phyloP scores from a whole-genome alignment of 2,329 filamentous ascomycete species.

The Periconia digitata region DNA sequence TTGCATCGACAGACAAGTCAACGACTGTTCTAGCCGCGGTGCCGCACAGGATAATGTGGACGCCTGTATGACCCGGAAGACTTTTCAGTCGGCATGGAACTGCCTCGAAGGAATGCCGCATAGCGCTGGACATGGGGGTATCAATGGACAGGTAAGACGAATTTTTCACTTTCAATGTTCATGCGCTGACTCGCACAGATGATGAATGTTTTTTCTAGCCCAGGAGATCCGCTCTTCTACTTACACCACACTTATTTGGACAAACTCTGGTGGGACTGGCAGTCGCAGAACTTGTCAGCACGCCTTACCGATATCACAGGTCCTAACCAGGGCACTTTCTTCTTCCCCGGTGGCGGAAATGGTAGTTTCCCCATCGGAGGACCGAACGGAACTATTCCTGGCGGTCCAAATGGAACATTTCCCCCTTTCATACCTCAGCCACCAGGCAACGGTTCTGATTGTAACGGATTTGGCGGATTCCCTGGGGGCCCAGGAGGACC shows the following conservation, averaged over 20 bases:
- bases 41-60: slow-evolving; percentile 8
- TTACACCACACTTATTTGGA: slow-evolving; percentile 25
- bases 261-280: slow-evolving; percentile 26
- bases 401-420: background rate
- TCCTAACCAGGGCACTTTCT: background rate
- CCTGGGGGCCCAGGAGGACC: background rate
- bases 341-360: slow-evolving; percentile 1
- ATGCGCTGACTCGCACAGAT: slow-evolving; percentile 14
- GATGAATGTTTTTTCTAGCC: slow-evolving; percentile 15
- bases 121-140: slow-evolving; percentile 17
- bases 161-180: background rate
- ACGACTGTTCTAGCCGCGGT: slow-evolving; percentile 6
- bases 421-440: background rate
- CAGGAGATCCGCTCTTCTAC: slow-evolving; percentile 25
- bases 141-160: slow-evolving; percentile 16
- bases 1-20: slow-evolving; percentile 19
- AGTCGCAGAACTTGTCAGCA: slow-evolving; percentile 5
- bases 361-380: background rate
- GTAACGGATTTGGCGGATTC: background rate
- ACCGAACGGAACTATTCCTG: background rate
- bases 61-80: slow-evolving; percentile 5
- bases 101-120: slow-evolving; percentile 18
- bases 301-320: background rate
- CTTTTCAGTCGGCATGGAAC: slow-evolving; percentile 9
- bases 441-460: background rate